Evolutionary conservation across 2,329 filamentous ascomycete genomes (phyloP).

Genomic region (Botrytis galanthina): DNA sequence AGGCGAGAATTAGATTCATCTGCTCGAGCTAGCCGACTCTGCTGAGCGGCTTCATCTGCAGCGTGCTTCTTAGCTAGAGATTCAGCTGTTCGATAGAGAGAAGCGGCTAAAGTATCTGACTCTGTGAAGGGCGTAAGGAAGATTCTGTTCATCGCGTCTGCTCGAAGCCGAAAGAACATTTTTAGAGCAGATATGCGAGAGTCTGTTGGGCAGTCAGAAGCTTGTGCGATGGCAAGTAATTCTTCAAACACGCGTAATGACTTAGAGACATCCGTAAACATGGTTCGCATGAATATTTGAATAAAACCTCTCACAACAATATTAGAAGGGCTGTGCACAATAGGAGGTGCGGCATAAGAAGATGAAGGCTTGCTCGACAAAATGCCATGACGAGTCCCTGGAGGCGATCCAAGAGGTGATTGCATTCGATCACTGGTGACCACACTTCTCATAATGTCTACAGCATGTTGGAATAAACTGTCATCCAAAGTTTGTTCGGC

Average conservation of each 20-base stretch:
- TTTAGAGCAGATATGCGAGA: slow-evolving; percentile 74
- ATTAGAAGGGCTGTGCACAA: slow-evolving; percentile 58
- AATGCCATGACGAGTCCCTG: slow-evolving; percentile 32
- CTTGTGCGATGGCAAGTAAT: slow-evolving; percentile 62
- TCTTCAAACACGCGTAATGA: slow-evolving; percentile 60
- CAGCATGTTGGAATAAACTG: slow-evolving; percentile 57
- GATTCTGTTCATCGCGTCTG: slow-evolving; percentile 75
- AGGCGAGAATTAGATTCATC: slow-evolving; percentile 40
- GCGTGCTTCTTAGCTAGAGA: slow-evolving; percentile 46
- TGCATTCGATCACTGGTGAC: slow-evolving; percentile 47
- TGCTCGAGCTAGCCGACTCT: slow-evolving; percentile 39
- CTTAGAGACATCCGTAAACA: slow-evolving; percentile 65
- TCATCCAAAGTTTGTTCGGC: slow-evolving; percentile 55
- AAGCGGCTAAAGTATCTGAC: slow-evolving; percentile 68
- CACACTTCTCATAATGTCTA: slow-evolving; percentile 52
- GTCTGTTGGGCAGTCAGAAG: slow-evolving; percentile 60
- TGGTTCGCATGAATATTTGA: slow-evolving; percentile 70
- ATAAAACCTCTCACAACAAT: slow-evolving; percentile 70
- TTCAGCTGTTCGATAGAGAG: slow-evolving; percentile 63
- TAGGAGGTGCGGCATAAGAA: slow-evolving; percentile 21
- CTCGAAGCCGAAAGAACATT: slow-evolving; percentile 76
- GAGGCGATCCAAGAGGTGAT: slow-evolving; percentile 42
- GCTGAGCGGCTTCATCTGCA: slow-evolving; percentile 42
- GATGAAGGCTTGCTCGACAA: slow-evolving; percentile 26
- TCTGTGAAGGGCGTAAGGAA: slow-evolving; percentile 70